Conservation (phyloP, 176 grass and related monocot species). For the Saccharum spontaneum region DNA sequence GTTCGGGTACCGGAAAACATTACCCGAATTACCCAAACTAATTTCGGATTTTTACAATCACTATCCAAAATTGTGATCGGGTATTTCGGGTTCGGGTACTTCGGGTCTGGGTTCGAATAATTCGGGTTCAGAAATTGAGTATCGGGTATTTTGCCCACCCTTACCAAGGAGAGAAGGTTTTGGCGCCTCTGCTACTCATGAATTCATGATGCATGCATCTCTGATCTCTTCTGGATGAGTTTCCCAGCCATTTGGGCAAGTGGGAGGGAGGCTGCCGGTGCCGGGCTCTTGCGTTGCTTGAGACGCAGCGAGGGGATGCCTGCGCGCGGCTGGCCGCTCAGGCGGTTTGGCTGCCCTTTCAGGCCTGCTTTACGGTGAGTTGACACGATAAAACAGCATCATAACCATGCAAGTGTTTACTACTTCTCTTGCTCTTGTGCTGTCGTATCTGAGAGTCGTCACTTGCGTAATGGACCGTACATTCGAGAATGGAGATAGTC, state of each 20-base stretch:
- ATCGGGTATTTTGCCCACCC: no score
- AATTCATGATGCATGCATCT: neutral
- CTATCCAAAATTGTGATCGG: no score
- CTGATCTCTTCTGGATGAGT: neutral
- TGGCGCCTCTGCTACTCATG: neutral
- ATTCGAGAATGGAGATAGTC: neutral
- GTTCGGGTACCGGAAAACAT: no score
- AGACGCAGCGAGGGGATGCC: neutral
- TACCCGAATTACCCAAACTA: no score
- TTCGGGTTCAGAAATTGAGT: no score
- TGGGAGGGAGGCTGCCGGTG: neutral
- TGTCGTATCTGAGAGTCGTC: neutral
- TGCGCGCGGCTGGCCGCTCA: conserved; percentile 30
- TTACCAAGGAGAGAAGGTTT: no score
- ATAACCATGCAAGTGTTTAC: neutral
- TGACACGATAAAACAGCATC: neutral
- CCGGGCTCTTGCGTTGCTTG: neutral
- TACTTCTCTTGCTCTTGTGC: neutral
- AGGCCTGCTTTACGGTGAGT: neutral
- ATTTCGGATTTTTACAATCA: no score
- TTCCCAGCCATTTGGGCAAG: neutral
- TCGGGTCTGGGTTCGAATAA: no score
- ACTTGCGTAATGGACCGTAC: conserved; percentile 7
- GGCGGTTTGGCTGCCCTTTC: conserved; percentile 8
- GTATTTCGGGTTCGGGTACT: no score